Conservation (phyloP, 306 rosid genomes). For the Cucurbita ficifolia region DNA sequence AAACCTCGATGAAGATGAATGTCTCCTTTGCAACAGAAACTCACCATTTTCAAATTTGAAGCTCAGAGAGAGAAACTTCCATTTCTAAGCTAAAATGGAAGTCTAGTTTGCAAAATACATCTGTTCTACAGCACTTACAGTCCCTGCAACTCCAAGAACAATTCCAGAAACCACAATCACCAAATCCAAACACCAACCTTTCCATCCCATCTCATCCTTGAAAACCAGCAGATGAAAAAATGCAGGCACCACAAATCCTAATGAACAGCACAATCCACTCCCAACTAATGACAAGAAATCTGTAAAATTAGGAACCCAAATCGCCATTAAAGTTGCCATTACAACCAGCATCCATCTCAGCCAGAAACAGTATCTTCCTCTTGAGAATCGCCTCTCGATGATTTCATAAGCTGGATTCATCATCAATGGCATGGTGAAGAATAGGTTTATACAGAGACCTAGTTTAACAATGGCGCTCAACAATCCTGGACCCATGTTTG, state of each 20-base stretch:
- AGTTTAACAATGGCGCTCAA: conserved; percentile 29
- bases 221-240: conserved; percentile 32
- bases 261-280: conserved; percentile 33
- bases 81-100: neutral
- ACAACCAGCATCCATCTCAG: conserved; percentile 34
- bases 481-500: conserved; percentile 26
- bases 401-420: conserved; percentile 54
- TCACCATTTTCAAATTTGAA: neutral
- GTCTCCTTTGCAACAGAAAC: neutral
- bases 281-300: conserved; percentile 49
- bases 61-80: neutral
- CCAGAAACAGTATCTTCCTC: conserved; percentile 33
- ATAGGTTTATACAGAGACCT: conserved; percentile 37
- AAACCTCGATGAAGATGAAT: neutral
- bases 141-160: conserved; percentile 38
- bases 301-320: conserved; percentile 36
- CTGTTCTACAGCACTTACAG: conserved; percentile 25
- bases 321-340: conserved; percentile 28
- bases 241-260: conserved; percentile 44
- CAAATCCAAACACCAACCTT: conserved; percentile 19
- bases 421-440: conserved; percentile 50
- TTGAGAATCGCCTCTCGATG: conserved; percentile 32
- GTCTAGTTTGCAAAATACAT: conserved; percentile 12
- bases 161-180: conserved; percentile 20
- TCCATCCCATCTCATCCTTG: conserved; percentile 30